These are phyloP conservation scores for Paraphoma chrysanthemicola DNA, from an alignment of 2,329 filamentous ascomycete species.

Conservation along the genomic window DNA sequence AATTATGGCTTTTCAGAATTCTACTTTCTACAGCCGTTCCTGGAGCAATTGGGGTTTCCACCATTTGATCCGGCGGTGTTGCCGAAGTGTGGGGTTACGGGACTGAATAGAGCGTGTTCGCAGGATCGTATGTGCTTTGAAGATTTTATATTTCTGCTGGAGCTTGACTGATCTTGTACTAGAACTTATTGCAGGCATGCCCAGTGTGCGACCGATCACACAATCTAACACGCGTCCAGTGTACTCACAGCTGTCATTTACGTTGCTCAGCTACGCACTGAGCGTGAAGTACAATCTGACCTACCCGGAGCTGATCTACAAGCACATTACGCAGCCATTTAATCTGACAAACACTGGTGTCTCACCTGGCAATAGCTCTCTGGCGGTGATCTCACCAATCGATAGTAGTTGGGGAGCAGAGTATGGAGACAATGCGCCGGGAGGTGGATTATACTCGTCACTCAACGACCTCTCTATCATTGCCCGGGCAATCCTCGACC, in stretches of 20 bases:
- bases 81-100: slow-evolving; percentile 3
- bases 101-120: slow-evolving; percentile 4
- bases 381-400: neutral
- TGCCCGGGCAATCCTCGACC: slow-evolving; percentile 1
- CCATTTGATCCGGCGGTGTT: neutral
- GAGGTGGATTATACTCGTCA: slow-evolving; percentile 5
- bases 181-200: neutral
- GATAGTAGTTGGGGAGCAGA: slow-evolving; percentile 4
- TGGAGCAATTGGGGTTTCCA: slow-evolving; percentile 6
- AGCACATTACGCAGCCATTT: neutral
- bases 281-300: slow-evolving; percentile 1
- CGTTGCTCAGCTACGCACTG: neutral
- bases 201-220: neutral
- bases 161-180: neutral
- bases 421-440: slow-evolving; percentile 4
- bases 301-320: neutral
- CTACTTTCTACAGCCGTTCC: slow-evolving; percentile 1
- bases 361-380: neutral
- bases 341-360: neutral
- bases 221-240: neutral
- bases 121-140: slow-evolving; percentile 3
- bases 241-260: slow-evolving; percentile 5
- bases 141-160: neutral
- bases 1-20: slow-evolving; percentile 10
- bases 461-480: slow-evolving; percentile 3